phyloP scores from a whole-genome alignment of 2,329 filamentous ascomycete genomes.

The Aspergillus aculeatus region DNA sequence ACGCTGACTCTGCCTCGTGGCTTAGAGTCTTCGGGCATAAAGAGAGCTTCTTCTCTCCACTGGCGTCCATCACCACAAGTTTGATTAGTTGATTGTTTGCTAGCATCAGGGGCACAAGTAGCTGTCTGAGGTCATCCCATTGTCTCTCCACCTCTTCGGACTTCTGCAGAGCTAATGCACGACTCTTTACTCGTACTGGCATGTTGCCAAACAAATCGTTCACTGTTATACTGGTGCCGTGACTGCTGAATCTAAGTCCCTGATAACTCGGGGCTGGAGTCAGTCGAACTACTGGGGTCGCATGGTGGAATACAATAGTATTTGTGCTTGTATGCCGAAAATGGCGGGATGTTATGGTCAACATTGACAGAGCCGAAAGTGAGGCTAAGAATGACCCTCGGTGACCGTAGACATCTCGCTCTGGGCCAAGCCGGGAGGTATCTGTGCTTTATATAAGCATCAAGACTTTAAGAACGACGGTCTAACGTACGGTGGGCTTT shows the following conservation, averaged over 20 bases:
- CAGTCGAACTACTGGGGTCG: conserved; percentile 63
- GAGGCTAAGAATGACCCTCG: conserved; percentile 76
- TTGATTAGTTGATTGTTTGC: conserved; percentile 61
- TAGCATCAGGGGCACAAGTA: conserved; percentile 65
- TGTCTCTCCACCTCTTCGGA: conserved; percentile 57
- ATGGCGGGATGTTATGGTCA: conserved; percentile 74
- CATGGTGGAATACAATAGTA: conserved; percentile 68
- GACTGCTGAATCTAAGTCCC: conserved; percentile 53
- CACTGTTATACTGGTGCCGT: conserved; percentile 75
- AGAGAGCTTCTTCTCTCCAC: conserved; percentile 39
- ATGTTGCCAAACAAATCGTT: conserved; percentile 84
- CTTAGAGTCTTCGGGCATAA: conserved; percentile 22
- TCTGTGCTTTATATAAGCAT: conserved; percentile 51
- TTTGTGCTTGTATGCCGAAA: conserved; percentile 50
- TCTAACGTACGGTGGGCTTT: conserved; percentile 63
- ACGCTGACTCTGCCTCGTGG: conserved; percentile 1
- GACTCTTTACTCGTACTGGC: conserved; percentile 84
- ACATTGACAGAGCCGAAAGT: conserved; percentile 70
- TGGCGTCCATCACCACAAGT: conserved; percentile 59
- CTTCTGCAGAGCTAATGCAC: conserved; percentile 56
- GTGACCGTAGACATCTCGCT: conserved; percentile 58
- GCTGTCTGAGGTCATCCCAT: conserved; percentile 63
- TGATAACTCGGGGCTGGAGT: conserved; percentile 61
- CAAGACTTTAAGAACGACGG: neutral
- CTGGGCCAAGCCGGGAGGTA: conserved; percentile 68